Conservation (phyloP, 257 asterid species). For the Przewalskia tangutica region DNA sequence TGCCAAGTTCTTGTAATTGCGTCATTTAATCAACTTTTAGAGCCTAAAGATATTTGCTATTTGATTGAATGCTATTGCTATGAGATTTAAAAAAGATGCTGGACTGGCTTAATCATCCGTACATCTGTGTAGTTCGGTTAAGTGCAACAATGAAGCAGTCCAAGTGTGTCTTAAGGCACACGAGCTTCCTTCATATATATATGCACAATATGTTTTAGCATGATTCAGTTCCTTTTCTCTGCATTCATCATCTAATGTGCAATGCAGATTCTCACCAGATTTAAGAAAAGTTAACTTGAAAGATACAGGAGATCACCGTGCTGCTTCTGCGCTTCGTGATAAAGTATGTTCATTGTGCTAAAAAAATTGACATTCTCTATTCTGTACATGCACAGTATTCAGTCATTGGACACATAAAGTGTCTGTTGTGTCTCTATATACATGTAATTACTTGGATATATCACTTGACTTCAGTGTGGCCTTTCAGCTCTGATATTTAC, state of each 20-base stretch:
- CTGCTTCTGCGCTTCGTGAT: slow-evolving; percentile 75
- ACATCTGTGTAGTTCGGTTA: background rate
- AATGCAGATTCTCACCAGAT: slow-evolving; percentile 78
- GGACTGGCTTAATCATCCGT: background rate
- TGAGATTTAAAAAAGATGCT: background rate
- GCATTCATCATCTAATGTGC: slow-evolving; percentile 1
- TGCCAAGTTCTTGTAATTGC: background rate
- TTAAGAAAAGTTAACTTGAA: slow-evolving; percentile 41
- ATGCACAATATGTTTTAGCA: background rate
- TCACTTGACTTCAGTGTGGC: background rate
- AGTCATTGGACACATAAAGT: background rate
- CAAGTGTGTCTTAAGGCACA: slow-evolving; percentile 7
- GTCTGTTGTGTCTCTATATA: background rate
- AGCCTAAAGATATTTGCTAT: background rate
- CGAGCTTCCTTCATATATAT: too few relatives aligned
- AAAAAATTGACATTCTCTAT: background rate
- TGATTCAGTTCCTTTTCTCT: slow-evolving; percentile 5
- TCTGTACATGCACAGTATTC: slow-evolving; percentile 8
- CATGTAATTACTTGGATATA: background rate
- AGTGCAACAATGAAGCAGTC: background rate
- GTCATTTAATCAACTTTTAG: background rate
- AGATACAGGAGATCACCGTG: slow-evolving; percentile 56
- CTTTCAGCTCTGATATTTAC: slow-evolving; percentile 24
- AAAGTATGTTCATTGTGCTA: slow-evolving; percentile 40
- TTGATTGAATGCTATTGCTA: too few relatives aligned